Base-by-base conservation (phyloP, 495 filamentous ascomycete species). In the Sabuloglossum arenarium region DNA sequence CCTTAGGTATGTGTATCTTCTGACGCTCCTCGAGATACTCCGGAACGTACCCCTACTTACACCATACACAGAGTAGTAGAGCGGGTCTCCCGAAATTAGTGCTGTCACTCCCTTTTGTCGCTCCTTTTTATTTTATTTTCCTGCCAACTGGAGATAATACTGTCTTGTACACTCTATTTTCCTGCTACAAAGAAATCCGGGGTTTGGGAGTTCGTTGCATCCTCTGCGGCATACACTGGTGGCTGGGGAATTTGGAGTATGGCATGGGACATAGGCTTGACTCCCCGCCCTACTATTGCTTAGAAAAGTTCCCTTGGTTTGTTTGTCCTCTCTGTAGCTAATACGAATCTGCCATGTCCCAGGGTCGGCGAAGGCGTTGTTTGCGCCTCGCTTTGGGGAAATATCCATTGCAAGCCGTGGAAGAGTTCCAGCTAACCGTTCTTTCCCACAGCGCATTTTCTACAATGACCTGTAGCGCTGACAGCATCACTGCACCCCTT, bases 1-100 rank as follows among this genome's bases (percentile, higher is more conserved):
- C 31, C 83, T 94, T 59, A 80, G 88, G 79, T 85, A 67, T 19
- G 57, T 39, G 16, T 1, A 14, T 37, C 39, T 43, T 6, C 12
- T 23, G 39, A 6, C 24, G n/a, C n/a, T 27, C 27, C 42, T 43
- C 10, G 9, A 9, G 30, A 28, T 14, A 21, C 46, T 21, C 19
- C 19, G 29, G n/a, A 11, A 8, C 21, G 23, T 12, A 19, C 30
- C 10, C 19, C 24, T 23, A 28, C 53, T 54, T 3, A 54, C 16
- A 43, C 9, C 16, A 34, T 21, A 37, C 10, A 29, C 24, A 56
- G 54, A 24, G 32, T 56, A 27, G 54, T 56, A 31, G 54, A 56
- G 24, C 54, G 54, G 24, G 54, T 56, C 16, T 25, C 54, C 39
- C 54, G 42, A 19, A 49, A 28, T 47, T 56, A 47, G 25, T 51